phyloP scores from a whole-genome alignment of 1,139 yeast species.

The Blastobotrys buckinghamii region DNA sequence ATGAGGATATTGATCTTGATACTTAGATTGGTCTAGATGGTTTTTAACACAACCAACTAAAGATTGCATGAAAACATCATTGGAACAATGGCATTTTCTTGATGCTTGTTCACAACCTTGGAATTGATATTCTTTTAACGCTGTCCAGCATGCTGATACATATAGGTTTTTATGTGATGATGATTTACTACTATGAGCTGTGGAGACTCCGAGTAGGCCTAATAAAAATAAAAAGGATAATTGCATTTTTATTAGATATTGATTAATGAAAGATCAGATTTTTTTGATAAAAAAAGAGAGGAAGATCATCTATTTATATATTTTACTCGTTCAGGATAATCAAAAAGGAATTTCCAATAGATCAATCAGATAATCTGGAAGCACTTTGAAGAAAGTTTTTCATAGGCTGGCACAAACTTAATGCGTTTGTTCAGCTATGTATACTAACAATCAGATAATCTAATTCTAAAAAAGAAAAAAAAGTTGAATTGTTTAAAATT shows the following conservation, averaged over 20 bases:
- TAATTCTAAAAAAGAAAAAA: no score
- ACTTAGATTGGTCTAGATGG: constrained; percentile 33
- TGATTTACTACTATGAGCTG: neutral
- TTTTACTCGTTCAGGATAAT: no score
- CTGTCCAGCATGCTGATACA: neutral
- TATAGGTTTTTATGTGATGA: neutral
- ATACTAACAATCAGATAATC: no score
- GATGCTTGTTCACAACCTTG: neutral
- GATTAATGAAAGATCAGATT: constrained; percentile 2
- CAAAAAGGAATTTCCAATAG: no score
- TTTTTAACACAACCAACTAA: constrained; percentile 9
- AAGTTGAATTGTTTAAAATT: no score
- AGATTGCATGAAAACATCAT: constrained; percentile 10
- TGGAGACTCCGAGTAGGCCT: neutral
- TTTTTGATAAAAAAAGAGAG: no score
- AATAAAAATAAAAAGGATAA: neutral
- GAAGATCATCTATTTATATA: no score
- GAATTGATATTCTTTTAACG: neutral
- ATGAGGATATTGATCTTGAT: neutral
- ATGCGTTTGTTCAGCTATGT: no score
- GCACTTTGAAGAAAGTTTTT: no score
- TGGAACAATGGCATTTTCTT: constrained; percentile 10
- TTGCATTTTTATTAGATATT: neutral
- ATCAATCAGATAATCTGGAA: no score
- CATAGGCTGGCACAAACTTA: no score